Percentiles rank a stretch among this genome's conserved stretches.
Evolutionary conservation across 192 early-diverging fungal genomes (phyloP).

Genomic region (Linnemannia zychae): DNA sequence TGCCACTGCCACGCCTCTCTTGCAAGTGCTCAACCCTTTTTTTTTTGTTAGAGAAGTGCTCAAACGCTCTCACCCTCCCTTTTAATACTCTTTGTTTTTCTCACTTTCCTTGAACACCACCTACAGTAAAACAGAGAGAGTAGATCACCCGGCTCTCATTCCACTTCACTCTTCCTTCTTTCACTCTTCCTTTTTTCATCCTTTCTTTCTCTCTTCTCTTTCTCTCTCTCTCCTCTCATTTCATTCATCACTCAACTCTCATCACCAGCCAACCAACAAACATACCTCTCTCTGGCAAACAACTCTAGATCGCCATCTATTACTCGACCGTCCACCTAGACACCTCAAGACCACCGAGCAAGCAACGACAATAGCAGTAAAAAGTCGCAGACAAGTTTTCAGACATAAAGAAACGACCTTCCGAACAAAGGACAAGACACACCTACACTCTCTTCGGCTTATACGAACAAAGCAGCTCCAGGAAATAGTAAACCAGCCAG

Average conservation of each 20-base stretch:
- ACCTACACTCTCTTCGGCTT: not conserved
- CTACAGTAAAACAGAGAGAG: not conserved
- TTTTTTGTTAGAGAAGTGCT: not conserved
- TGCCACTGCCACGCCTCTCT: not conserved
- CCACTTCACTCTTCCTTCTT: not conserved
- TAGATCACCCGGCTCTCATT: slow-evolving; percentile 9
- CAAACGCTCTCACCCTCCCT: not conserved
- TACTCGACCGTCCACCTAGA: not conserved
- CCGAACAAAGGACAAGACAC: not conserved
- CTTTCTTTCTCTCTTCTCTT: not conserved
- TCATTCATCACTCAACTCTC: not conserved
- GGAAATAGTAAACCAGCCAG: not conserved
- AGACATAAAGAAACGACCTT: not conserved
- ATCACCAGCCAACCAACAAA: not conserved
- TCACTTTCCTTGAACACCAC: not conserved
- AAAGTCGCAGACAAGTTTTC: not conserved
- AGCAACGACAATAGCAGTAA: not conserved
- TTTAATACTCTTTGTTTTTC: not conserved
- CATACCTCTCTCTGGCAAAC: not conserved
- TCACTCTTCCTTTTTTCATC: not conserved
- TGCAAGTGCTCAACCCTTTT: not conserved
- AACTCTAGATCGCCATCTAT: not conserved
- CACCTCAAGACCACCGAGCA: not conserved
- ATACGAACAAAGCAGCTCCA: not conserved
- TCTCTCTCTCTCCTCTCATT: not conserved